phyloP scores from a whole-genome alignment of 805 yeast species.

The Maudiozyma saulgeensis region DNA sequence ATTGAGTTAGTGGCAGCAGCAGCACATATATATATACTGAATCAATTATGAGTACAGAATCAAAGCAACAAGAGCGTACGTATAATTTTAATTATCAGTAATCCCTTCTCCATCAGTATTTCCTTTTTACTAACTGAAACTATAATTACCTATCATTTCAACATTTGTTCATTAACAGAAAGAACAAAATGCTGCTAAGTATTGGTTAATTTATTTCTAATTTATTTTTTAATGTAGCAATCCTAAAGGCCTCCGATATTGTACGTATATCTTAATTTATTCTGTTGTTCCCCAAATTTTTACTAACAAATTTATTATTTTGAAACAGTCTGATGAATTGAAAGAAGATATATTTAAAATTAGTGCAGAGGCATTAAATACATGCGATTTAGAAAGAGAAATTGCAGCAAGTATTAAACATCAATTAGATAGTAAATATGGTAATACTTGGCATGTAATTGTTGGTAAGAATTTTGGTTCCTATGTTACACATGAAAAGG shows the following conservation, averaged over 20 bases:
- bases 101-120: too few species aligned
- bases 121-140: too few species aligned
- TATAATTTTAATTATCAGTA: too few species aligned
- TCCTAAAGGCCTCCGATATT: constrained; percentile 27
- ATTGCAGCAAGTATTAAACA: constrained; percentile 59
- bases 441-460: constrained; percentile 73
- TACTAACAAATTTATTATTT: neutral
- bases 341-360: constrained; percentile 21
- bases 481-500: constrained; percentile 71
- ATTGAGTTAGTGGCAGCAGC: too few species aligned
- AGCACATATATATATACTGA: too few species aligned
- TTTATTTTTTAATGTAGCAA: constrained; percentile 8
- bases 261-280: constrained; percentile 12
- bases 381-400: constrained; percentile 33
- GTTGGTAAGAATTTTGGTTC: constrained; percentile 76
- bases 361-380: constrained; percentile 16
- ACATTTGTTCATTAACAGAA: too few species aligned
- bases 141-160: too few species aligned
- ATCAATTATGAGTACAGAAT: too few species aligned
- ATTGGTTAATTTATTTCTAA: neutral
- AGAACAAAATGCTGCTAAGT: too few species aligned
- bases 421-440: constrained; percentile 50
- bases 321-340: constrained; percentile 20
- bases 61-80: too few species aligned
- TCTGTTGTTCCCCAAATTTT: neutral